Evolutionary conservation across 1,139 yeast species (phyloP), one percentile per base, ranked within the genome.

Genomic region (Citeromyces siamensis): DNA sequence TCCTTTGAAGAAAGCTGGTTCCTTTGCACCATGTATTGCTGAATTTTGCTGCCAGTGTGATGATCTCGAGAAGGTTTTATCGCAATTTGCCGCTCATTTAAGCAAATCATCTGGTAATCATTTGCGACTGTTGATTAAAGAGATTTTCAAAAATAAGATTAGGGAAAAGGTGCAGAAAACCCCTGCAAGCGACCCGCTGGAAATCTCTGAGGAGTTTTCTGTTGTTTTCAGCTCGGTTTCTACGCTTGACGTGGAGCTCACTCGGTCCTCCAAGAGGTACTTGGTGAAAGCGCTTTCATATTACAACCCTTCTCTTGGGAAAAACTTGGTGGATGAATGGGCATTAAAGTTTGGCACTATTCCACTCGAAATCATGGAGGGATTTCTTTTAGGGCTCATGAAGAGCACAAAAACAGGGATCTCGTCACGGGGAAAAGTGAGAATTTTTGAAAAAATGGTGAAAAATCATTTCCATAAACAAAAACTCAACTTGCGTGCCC

Each of bases 361-460:
- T 6, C 16, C 17, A 4, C 9, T 26, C 9, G 31, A 26, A n/a
- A 26, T 26, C 6, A 14, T 26, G 5, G 34, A 36, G 19, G 40
- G 40, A 3, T 29, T 33, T 14, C 19, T 38, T 9, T 9, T 36
- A 8, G 40, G 40, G 14, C 7, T 38, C 5, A 9, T 38, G 17
- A 26, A 26, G 16, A 26, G 31, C 31, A 7, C 21, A 4, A 36
- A 32, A 7, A 21, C 22, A 3, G 20, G 27, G 10, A 19, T 38
- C n/a, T 21, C 35, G 6, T 26, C 40, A 5, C 16, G 31, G 23
- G 36, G 37, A 18, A 38, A 38, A 13, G 10, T 36, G 6, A 14
- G 26, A 8, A 19, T 16, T 6, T 22, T 38, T 19, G 36, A 38
- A 12, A 17, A 10, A 5, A 27, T 21, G 10, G 12, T 32, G 10